Base-by-base conservation (phyloP, 2,329 filamentous ascomycete species). In the Tolypocladium tundrense region DNA sequence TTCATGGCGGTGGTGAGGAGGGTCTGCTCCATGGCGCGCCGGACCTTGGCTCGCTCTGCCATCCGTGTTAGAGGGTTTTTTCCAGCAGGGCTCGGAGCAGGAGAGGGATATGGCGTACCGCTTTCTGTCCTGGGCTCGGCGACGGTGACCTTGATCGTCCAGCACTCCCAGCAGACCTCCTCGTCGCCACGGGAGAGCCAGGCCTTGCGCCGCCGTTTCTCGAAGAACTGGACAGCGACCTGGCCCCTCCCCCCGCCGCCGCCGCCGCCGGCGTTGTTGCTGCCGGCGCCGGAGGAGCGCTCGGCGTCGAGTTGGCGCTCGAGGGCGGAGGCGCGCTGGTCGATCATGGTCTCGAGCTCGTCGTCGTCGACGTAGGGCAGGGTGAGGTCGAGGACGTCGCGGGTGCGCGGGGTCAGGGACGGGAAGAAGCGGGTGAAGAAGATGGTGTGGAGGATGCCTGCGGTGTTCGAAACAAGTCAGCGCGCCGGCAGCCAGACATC, bases 381-480 rank as follows among this genome's bases (percentile, higher is more conserved):
- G 40, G 91, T 92, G 61, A 96, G 82, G 73, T 96, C 92, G 64
- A 97, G 86, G 62, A 97, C 86, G 69, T 97, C 92, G 75, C 91
- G 87, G 62, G 90, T 91, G 62, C 85, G 83, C 7, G 94, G 93
- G 48, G 84, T 79, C 65, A 97, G 83, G 59, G 90, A 87, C 58
- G 91, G 91, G 79, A 97, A 97, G 83, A 93, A 96, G 69, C 94
- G 88, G 77, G 97, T 92, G 82, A 97, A 97, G 84, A 97, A 99
- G 72, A 97, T 97, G 55, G 92, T 95, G 73, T 97, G 92, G 54
- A 97, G 83, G 71, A 97, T 89, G 62, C 89, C 93, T 96, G 67
- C 57, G 10, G 48, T 31, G 33, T 41, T 51, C 19, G 9, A n/a
- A 13, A n/a, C 5, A 7, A 13, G 31, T 51, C 48, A 51, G 48